Evolutionary conservation across 176 grass and related monocot genomes (phyloP), one percentile per base, ranked within the genome.

Genomic region (Aegilops speltoides): DNA sequence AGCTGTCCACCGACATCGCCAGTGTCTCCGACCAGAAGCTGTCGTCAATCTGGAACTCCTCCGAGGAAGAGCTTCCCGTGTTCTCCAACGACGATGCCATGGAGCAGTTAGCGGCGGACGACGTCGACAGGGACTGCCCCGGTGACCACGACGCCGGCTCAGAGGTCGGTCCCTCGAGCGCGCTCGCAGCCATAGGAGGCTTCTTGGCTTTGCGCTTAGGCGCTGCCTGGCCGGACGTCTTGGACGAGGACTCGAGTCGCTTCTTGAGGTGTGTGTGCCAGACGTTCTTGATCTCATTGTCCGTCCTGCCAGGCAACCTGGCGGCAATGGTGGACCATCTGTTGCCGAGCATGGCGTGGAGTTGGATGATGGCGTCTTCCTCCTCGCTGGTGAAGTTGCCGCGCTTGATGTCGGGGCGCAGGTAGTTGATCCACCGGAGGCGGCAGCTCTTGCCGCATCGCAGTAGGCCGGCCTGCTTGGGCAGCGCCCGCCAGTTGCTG

Each of bases 391-490:
- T 86, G 89, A 97, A 97, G 86, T 94, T 97, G 50, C 94, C 94
- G 26, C 94, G 89, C 68, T 92, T 97, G 78, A 97, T 77, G 90
- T 94, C 89, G 3, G 94, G 94, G 60, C 94, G 68, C 8, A 97
- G 87, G 84, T 97, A 97, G 86, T 97, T 97, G 68, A 89, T 92
- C 92, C 94, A 97, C 4, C 94, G 87, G 56, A 97, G 94, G 56
- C 94, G 90, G 88, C 94, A 97, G 79, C 94, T 97, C 83, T 97
- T 97, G 40, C 94, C 94, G 64, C 94, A 97, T 32, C 94, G 90
- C 65, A 89, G 86, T 9, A 97, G 84, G 34, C 92, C 92, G 2
- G 94, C 94, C 82, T 89, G 87, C 87, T 90, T 94, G 9, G 94
- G 94, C 37, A 97, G 89, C 73, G 92, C 87, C 62, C 94, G 89